These are phyloP conservation scores for Clarireedia monteithiana DNA, from an alignment of 2,329 filamentous ascomycete genomes.

Conservation along the genomic window DNA sequence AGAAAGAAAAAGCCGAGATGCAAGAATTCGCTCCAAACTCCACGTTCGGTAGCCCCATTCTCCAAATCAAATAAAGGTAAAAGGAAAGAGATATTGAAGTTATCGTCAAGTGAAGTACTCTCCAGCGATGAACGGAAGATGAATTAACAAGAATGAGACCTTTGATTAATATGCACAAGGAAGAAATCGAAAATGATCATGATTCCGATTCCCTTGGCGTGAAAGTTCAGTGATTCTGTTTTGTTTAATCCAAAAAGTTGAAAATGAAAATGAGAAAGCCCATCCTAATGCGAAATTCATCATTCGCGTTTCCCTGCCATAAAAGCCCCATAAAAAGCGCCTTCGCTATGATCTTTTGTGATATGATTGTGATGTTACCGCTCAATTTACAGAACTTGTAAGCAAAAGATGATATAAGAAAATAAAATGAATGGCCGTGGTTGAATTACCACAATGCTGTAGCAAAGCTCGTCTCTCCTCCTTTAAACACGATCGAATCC, in stretches of 20 bases:
- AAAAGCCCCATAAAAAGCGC: slow-evolving; percentile 6
- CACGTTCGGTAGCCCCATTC: neutral
- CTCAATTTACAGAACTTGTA: slow-evolving; percentile 8
- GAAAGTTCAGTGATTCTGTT: slow-evolving; percentile 4
- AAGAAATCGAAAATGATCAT: neutral
- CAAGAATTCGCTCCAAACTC: neutral
- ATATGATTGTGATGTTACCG: slow-evolving; percentile 5
- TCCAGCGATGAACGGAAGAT: neutral
- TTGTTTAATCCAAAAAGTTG: slow-evolving; percentile 5
- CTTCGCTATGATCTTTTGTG: slow-evolving; percentile 7
- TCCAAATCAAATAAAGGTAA: neutral
- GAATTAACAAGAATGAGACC: slow-evolving; percentile 2
- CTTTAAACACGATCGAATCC: slow-evolving; percentile 5
- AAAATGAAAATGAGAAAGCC: neutral
- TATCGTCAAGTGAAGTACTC: neutral
- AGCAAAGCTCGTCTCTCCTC: neutral
- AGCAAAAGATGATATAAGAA: slow-evolving; percentile 4
- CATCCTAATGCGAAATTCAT: slow-evolving; percentile 3
- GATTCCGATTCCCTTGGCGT: neutral
- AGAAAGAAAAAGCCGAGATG: neutral
- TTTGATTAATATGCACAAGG: slow-evolving; percentile 6
- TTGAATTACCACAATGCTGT: slow-evolving; percentile 2
- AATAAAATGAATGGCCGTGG: slow-evolving; percentile 3
- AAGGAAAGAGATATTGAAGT: neutral
- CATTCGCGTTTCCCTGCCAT: slow-evolving; percentile 7